Evolutionary conservation across 305 asterid species (phyloP).

Genomic region (Fraxinus platypoda): DNA sequence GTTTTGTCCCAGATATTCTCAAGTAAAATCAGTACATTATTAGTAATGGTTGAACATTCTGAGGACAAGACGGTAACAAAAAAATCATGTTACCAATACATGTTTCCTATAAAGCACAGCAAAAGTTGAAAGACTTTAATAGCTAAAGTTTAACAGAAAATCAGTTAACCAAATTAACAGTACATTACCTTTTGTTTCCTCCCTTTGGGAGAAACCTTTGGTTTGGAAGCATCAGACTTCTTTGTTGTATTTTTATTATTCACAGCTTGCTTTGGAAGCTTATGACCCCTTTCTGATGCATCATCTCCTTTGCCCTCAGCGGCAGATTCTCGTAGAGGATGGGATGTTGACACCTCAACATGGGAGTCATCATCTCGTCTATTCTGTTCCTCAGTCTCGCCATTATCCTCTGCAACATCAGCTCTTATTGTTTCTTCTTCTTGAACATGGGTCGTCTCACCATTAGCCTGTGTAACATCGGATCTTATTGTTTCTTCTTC

Average conservation of each 20-base stretch:
- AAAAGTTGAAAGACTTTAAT: background rate
- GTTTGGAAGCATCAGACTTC: slow-evolving; percentile 52
- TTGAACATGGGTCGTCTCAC: slow-evolving; percentile 6
- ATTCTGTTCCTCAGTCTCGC: slow-evolving; percentile 30
- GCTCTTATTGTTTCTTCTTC: slow-evolving; percentile 33
- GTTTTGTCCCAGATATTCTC: background rate
- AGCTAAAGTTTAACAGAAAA: background rate
- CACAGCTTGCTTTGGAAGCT: slow-evolving; percentile 38
- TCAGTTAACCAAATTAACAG: background rate
- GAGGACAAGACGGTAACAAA: background rate
- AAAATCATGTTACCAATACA: background rate
- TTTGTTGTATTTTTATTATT: slow-evolving; percentile 46
- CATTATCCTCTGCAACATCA: slow-evolving; percentile 32
- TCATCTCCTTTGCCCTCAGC: slow-evolving; percentile 38
- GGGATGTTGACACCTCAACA: slow-evolving; percentile 37
- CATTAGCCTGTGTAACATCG: slow-evolving; percentile 31
- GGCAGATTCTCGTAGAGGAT: slow-evolving; percentile 40
- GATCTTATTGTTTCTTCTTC: slow-evolving; percentile 38
- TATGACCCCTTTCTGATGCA: slow-evolving; percentile 30
- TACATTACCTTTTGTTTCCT: slow-evolving; percentile 65
- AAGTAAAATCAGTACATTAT: background rate
- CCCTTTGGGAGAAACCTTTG: slow-evolving; percentile 63
- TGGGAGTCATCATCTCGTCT: slow-evolving; percentile 32
- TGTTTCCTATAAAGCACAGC: background rate
- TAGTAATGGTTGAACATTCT: background rate